Evolutionary conservation across 2,329 filamentous ascomycete species (phyloP).

Genomic region (Myriosclerotinia curreyana): DNA sequence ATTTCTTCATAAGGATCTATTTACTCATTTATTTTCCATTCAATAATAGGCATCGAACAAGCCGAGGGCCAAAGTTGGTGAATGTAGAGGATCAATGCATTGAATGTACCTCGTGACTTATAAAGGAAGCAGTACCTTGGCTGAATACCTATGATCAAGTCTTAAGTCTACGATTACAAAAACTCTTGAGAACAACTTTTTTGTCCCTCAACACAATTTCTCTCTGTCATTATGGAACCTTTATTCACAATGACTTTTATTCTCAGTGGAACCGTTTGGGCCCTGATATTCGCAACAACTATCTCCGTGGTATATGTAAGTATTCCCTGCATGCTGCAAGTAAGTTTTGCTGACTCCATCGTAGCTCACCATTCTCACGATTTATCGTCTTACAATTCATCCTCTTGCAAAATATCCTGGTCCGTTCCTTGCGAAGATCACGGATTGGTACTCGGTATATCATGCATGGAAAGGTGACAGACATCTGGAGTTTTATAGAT

Average conservation of each 20-base stretch:
- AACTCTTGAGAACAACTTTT: background rate
- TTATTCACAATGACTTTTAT: background rate
- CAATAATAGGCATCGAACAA: background rate
- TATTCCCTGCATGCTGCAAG: constrained; percentile 8
- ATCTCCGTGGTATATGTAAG: constrained; percentile 18
- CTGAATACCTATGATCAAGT: background rate
- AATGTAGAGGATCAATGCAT: constrained; percentile 1
- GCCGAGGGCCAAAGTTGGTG: background rate
- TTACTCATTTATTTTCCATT: background rate
- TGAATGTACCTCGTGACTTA: background rate
- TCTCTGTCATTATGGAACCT: background rate
- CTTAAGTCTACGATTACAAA: background rate
- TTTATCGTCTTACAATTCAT: constrained; percentile 37
- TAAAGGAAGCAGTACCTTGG: background rate
- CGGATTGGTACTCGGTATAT: constrained; percentile 38
- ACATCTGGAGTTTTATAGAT: constrained; percentile 40
- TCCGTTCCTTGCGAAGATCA: constrained; percentile 40
- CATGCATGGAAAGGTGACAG: constrained; percentile 41
- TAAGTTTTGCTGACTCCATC: background rate
- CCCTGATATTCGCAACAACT: background rate
- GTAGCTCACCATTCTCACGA: constrained; percentile 41
- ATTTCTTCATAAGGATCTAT: background rate
- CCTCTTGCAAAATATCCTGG: constrained; percentile 41
- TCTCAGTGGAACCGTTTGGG: background rate
- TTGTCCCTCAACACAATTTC: background rate